These are phyloP conservation scores for Alternaria arbusti DNA, from an alignment of 2,329 filamentous ascomycete genomes.

Conservation along the genomic window DNA sequence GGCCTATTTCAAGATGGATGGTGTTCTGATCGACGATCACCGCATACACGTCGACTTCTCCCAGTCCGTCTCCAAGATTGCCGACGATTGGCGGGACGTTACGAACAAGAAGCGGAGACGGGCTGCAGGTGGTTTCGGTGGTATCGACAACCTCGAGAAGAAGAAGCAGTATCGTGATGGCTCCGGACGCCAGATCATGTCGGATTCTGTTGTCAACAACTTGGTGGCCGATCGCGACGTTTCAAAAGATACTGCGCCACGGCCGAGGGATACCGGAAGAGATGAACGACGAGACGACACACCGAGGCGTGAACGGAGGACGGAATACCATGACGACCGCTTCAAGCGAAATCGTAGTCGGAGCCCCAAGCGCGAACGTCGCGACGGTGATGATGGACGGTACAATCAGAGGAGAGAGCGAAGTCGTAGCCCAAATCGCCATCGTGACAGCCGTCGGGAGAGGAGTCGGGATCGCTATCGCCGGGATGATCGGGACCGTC, in stretches of 20 bases:
- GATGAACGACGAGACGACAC: conserved; percentile 50
- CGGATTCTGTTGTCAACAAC: conserved; percentile 41
- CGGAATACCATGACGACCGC: conserved; percentile 48
- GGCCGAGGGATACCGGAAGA: conserved; percentile 14
- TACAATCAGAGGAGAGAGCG: conserved; percentile 38
- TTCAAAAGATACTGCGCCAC: conserved; percentile 14
- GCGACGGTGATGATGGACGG: conserved; percentile 39
- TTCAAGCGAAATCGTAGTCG: conserved; percentile 48
- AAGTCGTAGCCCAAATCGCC: conserved; percentile 36
- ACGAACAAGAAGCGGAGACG: conserved; percentile 79
- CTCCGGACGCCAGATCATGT: conserved; percentile 35
- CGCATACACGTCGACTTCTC: conserved; percentile 99
- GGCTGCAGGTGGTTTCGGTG: conserved; percentile 79
- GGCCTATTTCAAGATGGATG: conserved; percentile 99
- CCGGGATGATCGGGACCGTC: conserved; percentile 47
- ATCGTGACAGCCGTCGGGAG: conserved; percentile 45
- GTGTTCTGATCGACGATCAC: conserved; percentile 93
- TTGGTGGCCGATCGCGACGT: conserved; percentile 37
- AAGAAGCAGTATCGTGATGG: conserved; percentile 75
- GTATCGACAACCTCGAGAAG: conserved; percentile 86
- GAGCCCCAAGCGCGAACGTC: conserved; percentile 39
- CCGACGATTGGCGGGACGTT: conserved; percentile 84
- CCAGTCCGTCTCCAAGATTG: conserved; percentile 86
- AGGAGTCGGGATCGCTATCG: conserved; percentile 51
- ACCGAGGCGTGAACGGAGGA: conserved; percentile 36